Evolutionary conservation across 1,284 basidiomycete genomes (phyloP).

Genomic region (Puccinia novopanici): DNA sequence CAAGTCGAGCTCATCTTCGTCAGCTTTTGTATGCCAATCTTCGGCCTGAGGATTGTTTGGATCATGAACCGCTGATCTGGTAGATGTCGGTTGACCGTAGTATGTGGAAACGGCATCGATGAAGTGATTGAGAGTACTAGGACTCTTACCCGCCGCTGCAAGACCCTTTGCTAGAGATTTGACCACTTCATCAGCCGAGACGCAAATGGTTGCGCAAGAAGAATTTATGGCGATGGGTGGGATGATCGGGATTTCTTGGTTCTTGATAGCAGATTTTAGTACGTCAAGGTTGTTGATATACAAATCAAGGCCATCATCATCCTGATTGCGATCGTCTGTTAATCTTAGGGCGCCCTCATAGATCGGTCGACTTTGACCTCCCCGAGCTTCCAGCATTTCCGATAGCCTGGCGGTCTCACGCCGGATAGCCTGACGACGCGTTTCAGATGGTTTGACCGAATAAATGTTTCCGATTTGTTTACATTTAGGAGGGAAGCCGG

Average conservation of each 20-base stretch:
- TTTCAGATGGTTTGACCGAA: slow-evolving; percentile 21
- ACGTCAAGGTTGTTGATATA: slow-evolving; percentile 68
- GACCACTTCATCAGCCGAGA: slow-evolving; percentile 87
- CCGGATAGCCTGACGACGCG: slow-evolving; percentile 64
- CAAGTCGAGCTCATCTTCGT: slow-evolving; percentile 65
- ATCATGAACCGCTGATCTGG: slow-evolving; percentile 53
- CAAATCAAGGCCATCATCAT: slow-evolving; percentile 56
- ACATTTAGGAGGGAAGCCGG: slow-evolving; percentile 7
- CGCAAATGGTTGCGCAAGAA: slow-evolving; percentile 78
- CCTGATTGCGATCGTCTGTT: slow-evolving; percentile 69
- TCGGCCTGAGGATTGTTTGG: slow-evolving; percentile 56
- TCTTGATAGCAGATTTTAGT: slow-evolving; percentile 80
- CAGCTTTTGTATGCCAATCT: slow-evolving; percentile 43
- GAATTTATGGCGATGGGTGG: slow-evolving; percentile 92
- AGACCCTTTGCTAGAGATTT: slow-evolving; percentile 85
- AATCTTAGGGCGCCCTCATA: slow-evolving; percentile 81
- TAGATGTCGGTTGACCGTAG: slow-evolving; percentile 29
- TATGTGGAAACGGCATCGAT: slow-evolving; percentile 54
- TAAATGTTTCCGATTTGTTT: background rate
- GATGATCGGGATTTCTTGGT: slow-evolving; percentile 93
- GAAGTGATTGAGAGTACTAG: slow-evolving; percentile 54
- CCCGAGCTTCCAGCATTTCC: slow-evolving; percentile 77
- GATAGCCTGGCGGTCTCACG: slow-evolving; percentile 67
- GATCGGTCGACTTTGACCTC: slow-evolving; percentile 82
- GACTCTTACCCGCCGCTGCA: slow-evolving; percentile 57